Percentiles rank a stretch among this genome's conserved stretches.
Evolutionary conservation across 1,284 basidiomycete genomes (phyloP).

Genomic region (Leccinum fallax): DNA sequence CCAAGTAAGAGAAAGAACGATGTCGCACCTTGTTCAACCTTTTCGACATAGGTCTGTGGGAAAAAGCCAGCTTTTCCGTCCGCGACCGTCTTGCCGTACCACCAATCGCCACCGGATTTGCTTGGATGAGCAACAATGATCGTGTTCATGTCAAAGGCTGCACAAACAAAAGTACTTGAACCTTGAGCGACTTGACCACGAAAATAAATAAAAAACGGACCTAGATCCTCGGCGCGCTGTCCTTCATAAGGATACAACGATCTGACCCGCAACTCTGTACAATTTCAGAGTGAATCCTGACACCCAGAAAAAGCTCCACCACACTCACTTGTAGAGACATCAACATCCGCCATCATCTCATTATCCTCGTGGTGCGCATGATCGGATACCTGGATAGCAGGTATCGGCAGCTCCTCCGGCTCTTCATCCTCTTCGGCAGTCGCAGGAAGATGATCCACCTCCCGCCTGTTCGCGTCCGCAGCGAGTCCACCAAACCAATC

Average conservation of each 20-base stretch:
- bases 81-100: slow-evolving; percentile 80
- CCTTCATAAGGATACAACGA: slow-evolving; percentile 84
- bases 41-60: slow-evolving; percentile 87
- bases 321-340: slow-evolving; percentile 60
- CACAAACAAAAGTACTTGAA: neutral
- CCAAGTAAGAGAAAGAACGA: slow-evolving; percentile 5
- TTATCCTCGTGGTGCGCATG: slow-evolving; percentile 37
- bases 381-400: slow-evolving; percentile 61
- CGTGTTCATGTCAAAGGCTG: slow-evolving; percentile 84
- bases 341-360: slow-evolving; percentile 78
- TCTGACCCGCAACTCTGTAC: slow-evolving; percentile 69
- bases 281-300: neutral
- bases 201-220: slow-evolving; percentile 45
- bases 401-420: slow-evolving; percentile 38
- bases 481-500: slow-evolving; percentile 94
- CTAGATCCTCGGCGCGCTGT: slow-evolving; percentile 85
- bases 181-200: slow-evolving; percentile 9
- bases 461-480: slow-evolving; percentile 56
- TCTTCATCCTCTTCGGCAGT: slow-evolving; percentile 57
- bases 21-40: slow-evolving; percentile 64
- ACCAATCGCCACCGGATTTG: slow-evolving; percentile 88
- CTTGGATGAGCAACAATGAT: slow-evolving; percentile 84
- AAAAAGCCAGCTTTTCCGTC: slow-evolving; percentile 83
- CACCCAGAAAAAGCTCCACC: neutral
- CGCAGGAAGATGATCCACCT: slow-evolving; percentile 49